A percentile compares a stretch with the other conserved stretches of the same genome.
Conservation (phyloP, 176 grass and related monocot species). For the Tillandsia leiboldiana region DNA sequence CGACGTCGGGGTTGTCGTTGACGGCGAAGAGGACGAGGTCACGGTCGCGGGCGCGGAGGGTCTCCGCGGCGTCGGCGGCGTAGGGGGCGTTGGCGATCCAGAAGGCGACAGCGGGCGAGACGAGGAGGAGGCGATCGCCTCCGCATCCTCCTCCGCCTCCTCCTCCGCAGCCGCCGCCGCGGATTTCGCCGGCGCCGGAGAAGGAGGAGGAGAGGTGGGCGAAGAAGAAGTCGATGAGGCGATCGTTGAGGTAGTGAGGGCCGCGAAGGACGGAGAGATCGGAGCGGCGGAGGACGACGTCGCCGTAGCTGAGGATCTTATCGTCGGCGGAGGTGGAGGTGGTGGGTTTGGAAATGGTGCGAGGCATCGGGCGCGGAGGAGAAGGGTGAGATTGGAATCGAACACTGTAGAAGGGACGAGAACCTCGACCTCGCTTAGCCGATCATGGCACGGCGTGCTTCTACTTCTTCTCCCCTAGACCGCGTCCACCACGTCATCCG, state of each 20-base stretch:
- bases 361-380: not conserved
- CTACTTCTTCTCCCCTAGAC: no score
- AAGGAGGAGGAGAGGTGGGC: slow-evolving; percentile 29
- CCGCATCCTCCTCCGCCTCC: not conserved
- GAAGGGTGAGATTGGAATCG: not conserved
- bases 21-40: slow-evolving; percentile 54
- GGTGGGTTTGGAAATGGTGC: not conserved
- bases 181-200: not conserved
- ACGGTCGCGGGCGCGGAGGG: slow-evolving; percentile 38
- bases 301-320: slow-evolving; percentile 41
- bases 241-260: slow-evolving; percentile 60
- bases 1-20: slow-evolving; percentile 50
- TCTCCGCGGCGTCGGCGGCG: slow-evolving; percentile 20
- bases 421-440: no score
- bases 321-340: slow-evolving; percentile 18
- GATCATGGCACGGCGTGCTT: no score
- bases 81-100: slow-evolving; percentile 62
- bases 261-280: slow-evolving; percentile 54
- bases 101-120: slow-evolving; percentile 59
- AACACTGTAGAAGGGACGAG: not conserved
- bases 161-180: no score
- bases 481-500: no score
- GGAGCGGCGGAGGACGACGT: slow-evolving; percentile 47
- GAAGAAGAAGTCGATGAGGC: slow-evolving; percentile 65
- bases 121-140: slow-evolving; percentile 35